These are phyloP conservation scores for Eutrema heterophyllum DNA, from an alignment of 345 rosid species.

Conservation along the genomic window DNA sequence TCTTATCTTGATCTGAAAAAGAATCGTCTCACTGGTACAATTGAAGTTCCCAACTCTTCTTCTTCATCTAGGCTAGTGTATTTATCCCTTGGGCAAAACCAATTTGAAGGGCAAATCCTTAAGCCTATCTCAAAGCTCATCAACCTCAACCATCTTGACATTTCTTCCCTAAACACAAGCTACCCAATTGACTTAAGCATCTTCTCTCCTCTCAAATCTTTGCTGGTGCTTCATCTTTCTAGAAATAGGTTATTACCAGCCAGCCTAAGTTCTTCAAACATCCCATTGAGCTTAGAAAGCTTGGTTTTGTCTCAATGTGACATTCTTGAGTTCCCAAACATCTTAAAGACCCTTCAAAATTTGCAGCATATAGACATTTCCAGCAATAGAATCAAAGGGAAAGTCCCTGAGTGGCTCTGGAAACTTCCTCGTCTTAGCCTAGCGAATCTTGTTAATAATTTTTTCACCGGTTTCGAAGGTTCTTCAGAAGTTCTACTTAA, in stretches of 20 bases:
- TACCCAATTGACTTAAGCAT: background rate
- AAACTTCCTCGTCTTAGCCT: constrained; percentile 1
- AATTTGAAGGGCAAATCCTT: background rate
- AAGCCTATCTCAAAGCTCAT: background rate
- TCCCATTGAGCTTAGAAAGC: background rate
- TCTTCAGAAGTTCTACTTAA: background rate
- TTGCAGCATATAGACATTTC: background rate
- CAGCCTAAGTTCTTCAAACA: constrained; percentile 5
- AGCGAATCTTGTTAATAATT: background rate
- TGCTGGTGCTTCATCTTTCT: background rate
- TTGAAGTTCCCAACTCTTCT: background rate
- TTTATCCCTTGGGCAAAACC: background rate
- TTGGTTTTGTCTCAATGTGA: background rate
- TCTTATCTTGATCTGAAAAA: background rate
- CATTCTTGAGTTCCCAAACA: constrained; percentile 4
- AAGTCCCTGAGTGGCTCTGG: constrained; percentile 24
- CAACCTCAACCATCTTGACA: background rate
- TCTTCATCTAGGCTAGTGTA: too few species aligned
- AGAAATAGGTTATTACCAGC: background rate
- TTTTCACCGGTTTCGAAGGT: constrained; percentile 18
- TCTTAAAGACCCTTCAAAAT: background rate
- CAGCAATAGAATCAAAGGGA: constrained; percentile 10
- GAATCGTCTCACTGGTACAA: background rate
- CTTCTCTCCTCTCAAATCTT: background rate
- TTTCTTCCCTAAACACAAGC: background rate